Conservation (phyloP, 176 grass and related monocot species). For the Lolium rigidum region DNA sequence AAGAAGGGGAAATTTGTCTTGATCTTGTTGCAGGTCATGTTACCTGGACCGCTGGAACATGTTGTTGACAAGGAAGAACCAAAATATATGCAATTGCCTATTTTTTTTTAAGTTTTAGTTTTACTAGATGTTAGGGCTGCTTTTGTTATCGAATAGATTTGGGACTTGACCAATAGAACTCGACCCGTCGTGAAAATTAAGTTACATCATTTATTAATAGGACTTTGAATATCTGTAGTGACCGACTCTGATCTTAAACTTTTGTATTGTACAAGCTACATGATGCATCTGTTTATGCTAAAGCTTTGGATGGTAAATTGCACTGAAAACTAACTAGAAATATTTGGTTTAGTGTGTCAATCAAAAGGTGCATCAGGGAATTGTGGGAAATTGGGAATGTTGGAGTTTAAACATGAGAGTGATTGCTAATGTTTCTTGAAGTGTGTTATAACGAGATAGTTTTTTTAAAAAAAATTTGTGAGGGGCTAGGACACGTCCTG, state of each 20-base stretch:
- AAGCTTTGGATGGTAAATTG: not conserved
- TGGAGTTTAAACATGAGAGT: slow-evolving; percentile 10
- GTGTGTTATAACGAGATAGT: slow-evolving; percentile 1
- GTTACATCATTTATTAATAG: not conserved
- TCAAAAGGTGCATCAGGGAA: no score
- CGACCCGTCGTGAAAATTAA: not conserved
- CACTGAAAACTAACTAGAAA: no score
- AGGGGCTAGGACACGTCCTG: slow-evolving; percentile 16
- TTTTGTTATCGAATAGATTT: not conserved
- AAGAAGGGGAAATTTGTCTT: not conserved
- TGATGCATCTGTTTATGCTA: not conserved
- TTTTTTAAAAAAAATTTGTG: no score
- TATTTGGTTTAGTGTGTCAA: no score
- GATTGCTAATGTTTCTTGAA: not conserved
- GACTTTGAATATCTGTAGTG: not conserved
- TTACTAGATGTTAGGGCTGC: slow-evolving; percentile 12
- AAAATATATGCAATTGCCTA: not conserved
- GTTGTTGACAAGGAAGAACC: not conserved
- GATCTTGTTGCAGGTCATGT: not conserved
- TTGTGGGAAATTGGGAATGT: slow-evolving; percentile 17
- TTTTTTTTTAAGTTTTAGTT: not conserved
- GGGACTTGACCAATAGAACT: not conserved
- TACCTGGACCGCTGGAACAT: not conserved
- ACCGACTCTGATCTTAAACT: not conserved
- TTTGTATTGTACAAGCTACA: not conserved